phyloP scores from a whole-genome alignment of 2,329 filamentous ascomycete genomes.

The Scedosporium minutisporum region DNA sequence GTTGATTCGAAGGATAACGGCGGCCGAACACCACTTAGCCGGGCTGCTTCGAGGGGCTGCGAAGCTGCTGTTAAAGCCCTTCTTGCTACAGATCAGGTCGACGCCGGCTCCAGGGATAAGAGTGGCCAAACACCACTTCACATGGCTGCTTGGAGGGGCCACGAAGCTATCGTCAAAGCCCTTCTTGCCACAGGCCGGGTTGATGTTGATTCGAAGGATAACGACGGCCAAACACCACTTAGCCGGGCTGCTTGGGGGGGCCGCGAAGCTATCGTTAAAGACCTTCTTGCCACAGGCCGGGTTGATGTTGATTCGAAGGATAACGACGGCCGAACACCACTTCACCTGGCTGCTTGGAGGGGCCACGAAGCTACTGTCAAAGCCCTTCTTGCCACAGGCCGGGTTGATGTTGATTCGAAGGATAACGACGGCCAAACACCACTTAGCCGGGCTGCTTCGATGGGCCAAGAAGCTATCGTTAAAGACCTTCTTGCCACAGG shows the following conservation, averaged over 20 bases:
- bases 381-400: neutral
- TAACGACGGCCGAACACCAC: neutral
- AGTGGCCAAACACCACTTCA: neutral
- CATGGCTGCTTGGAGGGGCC: neutral
- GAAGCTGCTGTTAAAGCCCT: neutral
- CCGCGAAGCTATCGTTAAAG: neutral
- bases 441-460: accelerated
- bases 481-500: neutral
- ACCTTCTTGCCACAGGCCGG: neutral
- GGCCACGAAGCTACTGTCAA: neutral
- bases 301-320: neutral
- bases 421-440: neutral
- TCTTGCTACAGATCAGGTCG: neutral
- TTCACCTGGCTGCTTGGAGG: neutral
- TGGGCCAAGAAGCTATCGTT: neutral
- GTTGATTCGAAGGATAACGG: neutral
- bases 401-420: neutral
- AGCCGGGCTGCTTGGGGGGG: neutral
- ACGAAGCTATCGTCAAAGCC: neutral
- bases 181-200: neutral
- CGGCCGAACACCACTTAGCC: neutral
- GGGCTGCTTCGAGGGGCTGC: neutral
- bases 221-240: neutral
- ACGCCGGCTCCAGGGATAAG: neutral
- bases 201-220: neutral